A percentile compares a stretch with the other conserved stretches of the same genome.
Conservation (phyloP, 208 protist species). For the Wallacemonas sp. region DNA sequence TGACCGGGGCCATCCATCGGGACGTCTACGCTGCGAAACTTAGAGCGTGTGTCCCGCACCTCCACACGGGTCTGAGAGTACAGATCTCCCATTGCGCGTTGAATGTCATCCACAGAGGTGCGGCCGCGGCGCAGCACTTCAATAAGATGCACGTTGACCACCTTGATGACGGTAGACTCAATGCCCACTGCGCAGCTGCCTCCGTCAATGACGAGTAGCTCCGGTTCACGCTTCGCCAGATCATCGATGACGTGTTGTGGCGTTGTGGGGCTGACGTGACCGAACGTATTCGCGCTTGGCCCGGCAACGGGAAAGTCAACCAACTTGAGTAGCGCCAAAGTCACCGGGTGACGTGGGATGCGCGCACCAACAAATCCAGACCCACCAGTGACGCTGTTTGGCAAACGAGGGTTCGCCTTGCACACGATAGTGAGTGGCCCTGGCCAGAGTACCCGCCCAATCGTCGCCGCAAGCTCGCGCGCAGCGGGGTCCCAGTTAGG, state of each 20-base stretch:
- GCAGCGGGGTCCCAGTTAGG: constrained; percentile 29
- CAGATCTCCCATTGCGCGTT: constrained; percentile 36
- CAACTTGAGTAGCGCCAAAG: constrained; percentile 61
- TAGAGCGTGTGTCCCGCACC: constrained; percentile 66
- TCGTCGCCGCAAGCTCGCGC: constrained; percentile 47
- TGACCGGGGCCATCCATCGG: constrained; percentile 90
- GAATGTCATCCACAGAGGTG: constrained; percentile 68
- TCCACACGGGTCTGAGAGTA: constrained; percentile 47
- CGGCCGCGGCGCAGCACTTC: constrained; percentile 83
- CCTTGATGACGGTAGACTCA: constrained; percentile 92
- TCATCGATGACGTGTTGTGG: constrained; percentile 91
- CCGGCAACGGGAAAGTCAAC: constrained; percentile 84
- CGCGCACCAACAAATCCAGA: constrained; percentile 89
- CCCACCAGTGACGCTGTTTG: constrained; percentile 77
- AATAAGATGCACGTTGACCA: constrained; percentile 43
- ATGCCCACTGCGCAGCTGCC: constrained; percentile 88
- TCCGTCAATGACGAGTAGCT: constrained; percentile 85
- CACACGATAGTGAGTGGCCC: constrained; percentile 93
- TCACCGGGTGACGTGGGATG: constrained; percentile 72
- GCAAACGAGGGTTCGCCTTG: constrained; percentile 52
- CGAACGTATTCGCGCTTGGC: constrained; percentile 93
- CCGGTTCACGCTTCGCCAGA: constrained; percentile 71
- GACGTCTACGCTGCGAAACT: constrained; percentile 21
- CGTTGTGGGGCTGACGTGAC: constrained; percentile 90
- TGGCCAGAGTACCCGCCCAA: constrained; percentile 86